Evolutionary conservation across 83 land plant genomes (phyloP), one percentile per base, ranked within the genome.

Genomic region (Picea engelmannii): DNA sequence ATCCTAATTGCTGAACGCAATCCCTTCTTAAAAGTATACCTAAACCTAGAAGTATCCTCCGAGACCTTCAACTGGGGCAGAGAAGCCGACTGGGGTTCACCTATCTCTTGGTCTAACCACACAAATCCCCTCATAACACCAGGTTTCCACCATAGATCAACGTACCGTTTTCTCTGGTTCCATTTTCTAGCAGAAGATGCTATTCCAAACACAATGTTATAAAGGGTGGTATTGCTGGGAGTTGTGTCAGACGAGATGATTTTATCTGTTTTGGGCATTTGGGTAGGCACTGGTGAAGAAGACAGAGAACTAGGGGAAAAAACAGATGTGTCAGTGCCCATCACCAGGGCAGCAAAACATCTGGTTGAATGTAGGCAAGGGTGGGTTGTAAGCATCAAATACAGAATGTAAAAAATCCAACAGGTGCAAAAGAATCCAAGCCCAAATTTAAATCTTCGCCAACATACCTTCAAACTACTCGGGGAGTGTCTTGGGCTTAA

Each of bases 91-190:
- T 77, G 81, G 64, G 78, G 59, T 6, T 81, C 76, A 8, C 35
- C 5, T 3, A 92, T 88, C 4, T 70, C 47, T 20, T 62, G 58
- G 12, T 93, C 95, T 16, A 92, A 49, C 83, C 89, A 94, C 6
- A 94, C 81, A 69, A 76, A 85, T 12, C 96, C 96, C 15, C 96
- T 59, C 55, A 92, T 94, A 16, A 82, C 66, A 38, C 85, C 87
- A 6, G 95, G 93, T 6, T 84, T 82, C 96, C 96, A 94, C 95
- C 96, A 94, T 35, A 88, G 35, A 12, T 87, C 89, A 20, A 82
- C 60, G 70, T 92, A 94, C 11, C 47, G 24, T 27, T 81, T 85
- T 13, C 88, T 71, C 44, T 64, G 58, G 24, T 65, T 63, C 95
- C 95, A 94, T 40, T 87, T 80, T 2, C 80, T 82, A 23, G 81